Conservation (phyloP, 352 stramenopile species). For the Pythium brassicae region DNA sequence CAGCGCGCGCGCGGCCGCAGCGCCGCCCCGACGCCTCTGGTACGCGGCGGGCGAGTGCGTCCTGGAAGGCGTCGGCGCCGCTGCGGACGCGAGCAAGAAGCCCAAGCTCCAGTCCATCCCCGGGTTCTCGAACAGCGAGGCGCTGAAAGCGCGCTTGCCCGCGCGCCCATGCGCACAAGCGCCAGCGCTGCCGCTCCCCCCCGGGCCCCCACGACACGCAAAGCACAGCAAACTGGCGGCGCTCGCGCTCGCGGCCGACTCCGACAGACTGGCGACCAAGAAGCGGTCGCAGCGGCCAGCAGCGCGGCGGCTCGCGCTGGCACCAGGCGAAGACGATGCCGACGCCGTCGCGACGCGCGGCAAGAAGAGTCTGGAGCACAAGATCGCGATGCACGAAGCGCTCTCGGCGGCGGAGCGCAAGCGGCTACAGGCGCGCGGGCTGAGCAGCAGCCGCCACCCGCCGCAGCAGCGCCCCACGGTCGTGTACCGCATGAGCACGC, state of each 20-base stretch:
- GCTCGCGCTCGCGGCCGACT: not conserved
- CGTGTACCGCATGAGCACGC: slow-evolving; percentile 23
- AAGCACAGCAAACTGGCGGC: not conserved
- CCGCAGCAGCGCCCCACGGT: not conserved
- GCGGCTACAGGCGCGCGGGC: not conserved
- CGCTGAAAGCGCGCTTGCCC: slow-evolving; percentile 11
- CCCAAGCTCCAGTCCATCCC: slow-evolving; percentile 14
- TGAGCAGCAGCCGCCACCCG: slow-evolving; percentile 1
- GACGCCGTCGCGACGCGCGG: not conserved
- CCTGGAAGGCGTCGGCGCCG: not conserved
- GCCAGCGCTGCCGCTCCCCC: too few relatives aligned
- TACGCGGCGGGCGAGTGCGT: not conserved
- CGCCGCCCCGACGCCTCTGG: not conserved
- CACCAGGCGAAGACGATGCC: too few relatives aligned
- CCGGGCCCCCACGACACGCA: not conserved
- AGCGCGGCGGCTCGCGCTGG: too few relatives aligned
- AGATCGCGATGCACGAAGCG: slow-evolving; percentile 17
- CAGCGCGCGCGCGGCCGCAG: slow-evolving; percentile 2
- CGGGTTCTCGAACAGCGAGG: slow-evolving; percentile 17
- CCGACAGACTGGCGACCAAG: slow-evolving; percentile 4
- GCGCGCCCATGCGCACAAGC: not conserved
- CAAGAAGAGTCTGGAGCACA: slow-evolving; percentile 15
- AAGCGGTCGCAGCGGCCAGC: slow-evolving; percentile 14
- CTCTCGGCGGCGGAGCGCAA: slow-evolving; percentile 5
- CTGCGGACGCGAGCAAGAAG: not conserved